Conservation (phyloP, 305 asterid species). For the Caryopteris hybrid region DNA sequence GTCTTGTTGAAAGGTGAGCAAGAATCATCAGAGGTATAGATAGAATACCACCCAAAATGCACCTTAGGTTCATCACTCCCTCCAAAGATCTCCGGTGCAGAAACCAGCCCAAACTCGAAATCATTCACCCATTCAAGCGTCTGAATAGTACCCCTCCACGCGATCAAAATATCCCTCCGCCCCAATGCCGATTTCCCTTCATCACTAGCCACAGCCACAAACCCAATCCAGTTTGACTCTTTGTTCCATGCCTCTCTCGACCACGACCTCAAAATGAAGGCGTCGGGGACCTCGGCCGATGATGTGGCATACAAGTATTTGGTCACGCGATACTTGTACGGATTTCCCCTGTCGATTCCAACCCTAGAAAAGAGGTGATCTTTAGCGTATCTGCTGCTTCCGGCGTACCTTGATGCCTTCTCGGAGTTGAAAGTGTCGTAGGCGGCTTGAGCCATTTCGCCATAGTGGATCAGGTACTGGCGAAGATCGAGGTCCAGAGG, state of each 20-base stretch:
- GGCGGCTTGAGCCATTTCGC: constrained; percentile 58
- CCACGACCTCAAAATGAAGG: constrained; percentile 43
- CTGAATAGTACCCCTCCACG: constrained; percentile 56
- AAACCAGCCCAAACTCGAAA: constrained; percentile 39
- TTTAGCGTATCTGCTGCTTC: constrained; percentile 44
- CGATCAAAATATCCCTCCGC: constrained; percentile 62
- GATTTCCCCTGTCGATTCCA: constrained; percentile 38
- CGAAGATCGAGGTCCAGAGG: constrained; percentile 65
- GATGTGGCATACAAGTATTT: constrained; percentile 47
- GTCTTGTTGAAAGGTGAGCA: constrained; percentile 46
- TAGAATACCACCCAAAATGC: constrained; percentile 70
- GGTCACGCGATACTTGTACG: constrained; percentile 38
- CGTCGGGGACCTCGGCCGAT: constrained; percentile 29
- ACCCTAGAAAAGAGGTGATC: constrained; percentile 35
- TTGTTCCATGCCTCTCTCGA: constrained; percentile 51
- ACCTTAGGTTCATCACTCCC: constrained; percentile 33
- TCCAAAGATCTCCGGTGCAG: constrained; percentile 54
- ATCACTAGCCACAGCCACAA: constrained; percentile 65
- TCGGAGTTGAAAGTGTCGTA: constrained; percentile 61
- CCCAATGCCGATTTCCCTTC: constrained; percentile 56
- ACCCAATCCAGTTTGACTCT: constrained; percentile 79
- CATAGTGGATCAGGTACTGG: constrained; percentile 54
- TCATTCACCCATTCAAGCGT: constrained; percentile 51
- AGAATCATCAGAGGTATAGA: constrained; percentile 67
- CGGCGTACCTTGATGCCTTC: constrained; percentile 61